Base-by-base conservation (phyloP, 148 eudicot genomes). In the Cornus kousa region DNA sequence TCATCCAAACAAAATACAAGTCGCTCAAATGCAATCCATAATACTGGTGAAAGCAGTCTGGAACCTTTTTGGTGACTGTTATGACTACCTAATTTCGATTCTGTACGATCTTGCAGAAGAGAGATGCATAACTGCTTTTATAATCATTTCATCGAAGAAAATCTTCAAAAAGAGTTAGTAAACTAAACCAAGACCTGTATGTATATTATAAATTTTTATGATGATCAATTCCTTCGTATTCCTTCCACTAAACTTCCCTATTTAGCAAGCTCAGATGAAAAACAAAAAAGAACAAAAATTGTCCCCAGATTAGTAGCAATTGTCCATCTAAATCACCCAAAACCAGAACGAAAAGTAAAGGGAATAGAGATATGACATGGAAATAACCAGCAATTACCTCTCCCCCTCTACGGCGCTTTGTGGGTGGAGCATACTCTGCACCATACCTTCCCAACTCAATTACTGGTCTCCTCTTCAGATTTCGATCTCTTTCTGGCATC, bases 331-430 rank as follows among this genome's bases (percentile, higher is more conserved):
- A 24, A 33, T 75, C 23, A 43, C 67, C 59, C 78, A 1, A 39
- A 75, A 23, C 10, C 24, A 35, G 10, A 43, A 5, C 9, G 48
- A 20, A 66, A 17, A 14, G 17, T n/a, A 32, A 48, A 53, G 57
- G 17, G 13, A 57, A 17, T 40, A 69, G n/a, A 24, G 35, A 23
- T 67, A 50, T 3, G 28, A 53, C 37, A 72, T 32, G 22, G 48
- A 43, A 22, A 50, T 32, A 9, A 62, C 62, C 43, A 76, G 70
- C 48, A 82, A 67, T 79, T 80, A 96, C 99, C 99, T 93, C 97
- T 90, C 99, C 99, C 16, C 98, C 98, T 78, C 85, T 86, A 48
- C 98, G 97, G 68, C 99, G 90, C 80, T 96, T 96, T 55, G 86
- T 77, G 40, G 91, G 81, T 31, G 87, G 97, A 72, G 74, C 83